Evolutionary conservation across 345 rosid genomes (phyloP).

Genomic region (Euphorbia tirucalli): DNA sequence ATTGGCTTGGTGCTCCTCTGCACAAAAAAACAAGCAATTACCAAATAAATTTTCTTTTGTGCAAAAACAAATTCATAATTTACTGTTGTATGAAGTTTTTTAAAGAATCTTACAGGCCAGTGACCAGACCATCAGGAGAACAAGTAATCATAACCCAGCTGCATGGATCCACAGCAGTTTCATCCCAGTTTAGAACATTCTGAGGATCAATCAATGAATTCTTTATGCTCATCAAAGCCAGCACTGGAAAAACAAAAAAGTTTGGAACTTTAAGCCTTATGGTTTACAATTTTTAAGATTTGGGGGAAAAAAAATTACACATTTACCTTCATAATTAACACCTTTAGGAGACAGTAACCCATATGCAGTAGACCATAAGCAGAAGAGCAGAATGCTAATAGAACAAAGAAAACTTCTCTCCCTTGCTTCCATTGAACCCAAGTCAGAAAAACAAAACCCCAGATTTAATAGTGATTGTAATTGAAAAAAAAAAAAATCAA

Average conservation of each 20-base stretch:
- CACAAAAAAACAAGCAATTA: constrained; percentile 15
- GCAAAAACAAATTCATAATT: not conserved
- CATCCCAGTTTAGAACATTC: constrained; percentile 73
- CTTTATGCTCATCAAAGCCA: constrained; percentile 67
- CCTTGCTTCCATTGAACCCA: constrained; percentile 34
- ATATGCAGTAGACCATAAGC: constrained; percentile 40
- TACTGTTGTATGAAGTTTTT: not conserved
- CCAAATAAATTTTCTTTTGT: not conserved
- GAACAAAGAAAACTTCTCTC: constrained; percentile 28
- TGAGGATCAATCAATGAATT: constrained; percentile 56
- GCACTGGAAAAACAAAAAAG: constrained; percentile 39
- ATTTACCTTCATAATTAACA: constrained; percentile 83
- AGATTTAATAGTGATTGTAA: not conserved
- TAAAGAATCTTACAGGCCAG: constrained; percentile 55
- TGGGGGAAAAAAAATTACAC: not conserved
- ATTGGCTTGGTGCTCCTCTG: constrained; percentile 87
- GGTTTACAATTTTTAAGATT: not conserved
- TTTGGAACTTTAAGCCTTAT: not conserved
- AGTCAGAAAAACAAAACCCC: constrained; percentile 10
- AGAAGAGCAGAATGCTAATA: constrained; percentile 35
- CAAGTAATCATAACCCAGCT: constrained; percentile 78
- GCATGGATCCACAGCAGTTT: constrained; percentile 79
- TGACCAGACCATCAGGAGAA: constrained; percentile 58
- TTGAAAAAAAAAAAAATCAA: constrained; percentile 17
- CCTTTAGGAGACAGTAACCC: constrained; percentile 78